Base-by-base conservation (phyloP, 2,329 filamentous ascomycete species). In the Pseudopithomyces maydicus region DNA sequence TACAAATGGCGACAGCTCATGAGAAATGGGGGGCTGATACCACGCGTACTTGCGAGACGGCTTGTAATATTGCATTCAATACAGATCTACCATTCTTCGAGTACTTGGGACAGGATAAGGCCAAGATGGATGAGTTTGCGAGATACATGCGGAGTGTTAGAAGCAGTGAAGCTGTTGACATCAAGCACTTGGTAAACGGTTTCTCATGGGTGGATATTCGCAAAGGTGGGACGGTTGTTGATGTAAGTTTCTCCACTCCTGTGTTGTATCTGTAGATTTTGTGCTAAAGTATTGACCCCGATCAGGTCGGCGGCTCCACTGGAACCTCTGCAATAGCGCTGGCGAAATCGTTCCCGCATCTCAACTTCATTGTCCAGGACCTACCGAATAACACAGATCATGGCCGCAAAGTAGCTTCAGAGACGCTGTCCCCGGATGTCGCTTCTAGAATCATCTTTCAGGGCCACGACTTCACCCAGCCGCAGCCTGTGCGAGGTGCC, bases 401-500 rank as follows among this genome's bases (percentile, higher is more conserved):
- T 33, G 54, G 49, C 50, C 53, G 39, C 36, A 23, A 36, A 33
- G 42, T 47, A 29, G 33, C 36, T 26, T n/a, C n/a, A n/a, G n/a
- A n/a, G n/a, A 29, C 33, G 26, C 36, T 29, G 19, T 47, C 45
- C 33, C 43, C 43, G 32, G n/a, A 46, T 12, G 32, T 29, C 22
- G 43, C 43, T 22, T 58, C 36, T 29, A 52, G 53, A 15, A 32
- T 59, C 32, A 26, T 12, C 22, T 56, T 52, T 38, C 53, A 56
- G 26, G 42, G 29, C 10, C 55, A 60, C 35, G 49, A 60, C 38
- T 57, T 60, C 46, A 51, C 49, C 43, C 38, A 43, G 19, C 41
- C 43, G 20, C 65, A 68, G 38, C 57, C 64, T 26, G 43, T 58
- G 8, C 19, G 15, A 32, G 57, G 29, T 17, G 54, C 57, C 10